phyloP scores from a whole-genome alignment of 768 basidiomycete species.

The Tylopilus balloui region DNA sequence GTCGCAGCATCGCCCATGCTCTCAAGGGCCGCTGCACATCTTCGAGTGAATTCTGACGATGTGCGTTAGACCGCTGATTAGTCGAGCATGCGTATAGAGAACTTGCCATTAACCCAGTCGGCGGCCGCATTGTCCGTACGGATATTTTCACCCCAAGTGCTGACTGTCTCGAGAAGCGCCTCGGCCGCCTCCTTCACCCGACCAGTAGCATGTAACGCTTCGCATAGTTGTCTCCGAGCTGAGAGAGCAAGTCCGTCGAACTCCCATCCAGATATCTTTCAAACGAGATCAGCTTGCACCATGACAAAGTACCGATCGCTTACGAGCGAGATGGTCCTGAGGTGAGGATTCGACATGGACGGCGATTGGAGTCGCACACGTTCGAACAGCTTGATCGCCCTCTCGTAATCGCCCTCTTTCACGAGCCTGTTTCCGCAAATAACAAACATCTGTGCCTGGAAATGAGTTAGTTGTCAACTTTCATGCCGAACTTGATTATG shows the following conservation, averaged over 20 bases:
- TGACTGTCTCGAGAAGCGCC: conserved; percentile 7
- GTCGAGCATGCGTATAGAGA: too few species aligned
- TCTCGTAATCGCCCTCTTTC: conserved; percentile 10
- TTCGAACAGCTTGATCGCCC: conserved; percentile 11
- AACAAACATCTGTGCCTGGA: conserved; percentile 15
- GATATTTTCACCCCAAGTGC: not conserved
- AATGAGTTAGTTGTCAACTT: not conserved
- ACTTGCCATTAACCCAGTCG: conserved; percentile 7
- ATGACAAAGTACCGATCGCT: not conserved
- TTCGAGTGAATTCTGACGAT: conserved; percentile 5
- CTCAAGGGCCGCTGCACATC: conserved; percentile 6
- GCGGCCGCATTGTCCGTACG: not conserved
- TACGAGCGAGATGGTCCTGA: conserved; percentile 15
- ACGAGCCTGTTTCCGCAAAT: conserved; percentile 7
- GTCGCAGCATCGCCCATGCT: conserved; percentile 11
- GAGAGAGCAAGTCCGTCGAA: conserved; percentile 8
- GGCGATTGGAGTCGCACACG: not conserved
- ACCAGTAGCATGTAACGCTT: conserved; percentile 8
- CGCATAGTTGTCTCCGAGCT: conserved; percentile 8
- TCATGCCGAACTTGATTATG: not conserved
- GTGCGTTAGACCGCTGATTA: not conserved
- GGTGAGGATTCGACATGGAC: not conserved
- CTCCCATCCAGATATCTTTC: conserved; percentile 16
- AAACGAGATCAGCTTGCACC: not conserved
- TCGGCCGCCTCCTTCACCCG: conserved; percentile 11